Evolutionary conservation across 164 flowering plant genomes (phyloP).

Genomic region (Dillenia turbinata): DNA sequence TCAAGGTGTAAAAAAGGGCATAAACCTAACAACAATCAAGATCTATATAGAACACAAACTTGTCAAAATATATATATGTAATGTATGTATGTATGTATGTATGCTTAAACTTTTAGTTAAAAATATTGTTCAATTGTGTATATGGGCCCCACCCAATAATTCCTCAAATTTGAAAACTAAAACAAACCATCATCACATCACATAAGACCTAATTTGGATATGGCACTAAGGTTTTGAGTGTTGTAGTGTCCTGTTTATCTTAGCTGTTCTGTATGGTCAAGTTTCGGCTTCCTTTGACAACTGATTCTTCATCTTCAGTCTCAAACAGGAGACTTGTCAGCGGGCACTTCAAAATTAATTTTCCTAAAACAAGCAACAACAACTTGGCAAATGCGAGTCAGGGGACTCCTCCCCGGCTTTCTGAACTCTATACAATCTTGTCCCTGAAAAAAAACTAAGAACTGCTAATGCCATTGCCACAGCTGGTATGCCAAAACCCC

Average conservation of each 20-base stretch:
- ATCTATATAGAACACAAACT: no score
- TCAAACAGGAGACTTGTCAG: conserved; percentile 31
- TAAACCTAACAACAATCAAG: no score
- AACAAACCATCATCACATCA: background rate
- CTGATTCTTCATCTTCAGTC: conserved; percentile 25
- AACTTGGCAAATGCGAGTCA: conserved; percentile 37
- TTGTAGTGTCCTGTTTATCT: conserved; percentile 15
- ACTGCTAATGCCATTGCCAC: conserved; percentile 41
- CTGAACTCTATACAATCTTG: conserved; percentile 30
- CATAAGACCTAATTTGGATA: background rate
- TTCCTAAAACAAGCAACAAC: conserved; percentile 36
- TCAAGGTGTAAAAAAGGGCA: no score
- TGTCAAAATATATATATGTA: no score
- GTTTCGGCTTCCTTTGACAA: conserved; percentile 40
- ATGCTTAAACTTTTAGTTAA: no score
- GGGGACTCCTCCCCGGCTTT: conserved; percentile 41
- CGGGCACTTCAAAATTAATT: conserved; percentile 20
- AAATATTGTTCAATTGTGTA: no score
- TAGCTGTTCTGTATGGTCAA: conserved; percentile 35
- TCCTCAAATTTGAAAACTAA: background rate
- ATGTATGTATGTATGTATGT: no score
- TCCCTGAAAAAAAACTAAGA: conserved; percentile 29
- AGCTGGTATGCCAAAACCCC: conserved; percentile 46
- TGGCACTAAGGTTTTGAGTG: no score
- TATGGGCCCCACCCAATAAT: background rate